Evolutionary conservation across 225 moss, liverwort and hornwort genomes (phyloP).

Genomic region (Asterella californica): DNA sequence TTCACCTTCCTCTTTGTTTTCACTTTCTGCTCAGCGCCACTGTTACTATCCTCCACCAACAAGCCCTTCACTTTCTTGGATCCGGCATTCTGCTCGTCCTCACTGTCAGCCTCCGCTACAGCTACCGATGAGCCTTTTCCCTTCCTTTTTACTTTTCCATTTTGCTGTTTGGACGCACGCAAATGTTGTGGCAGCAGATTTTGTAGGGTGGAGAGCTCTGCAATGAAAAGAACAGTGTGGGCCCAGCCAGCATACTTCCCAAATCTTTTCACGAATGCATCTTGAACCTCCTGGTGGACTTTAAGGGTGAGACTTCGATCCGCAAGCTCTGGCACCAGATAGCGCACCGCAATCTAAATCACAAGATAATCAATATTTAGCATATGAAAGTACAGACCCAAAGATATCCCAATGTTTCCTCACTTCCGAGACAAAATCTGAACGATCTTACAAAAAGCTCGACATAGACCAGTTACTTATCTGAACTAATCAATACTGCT

Average conservation of each 20-base stretch:
- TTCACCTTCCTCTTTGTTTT: conserved; percentile 9
- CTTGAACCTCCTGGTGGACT: conserved; percentile 83
- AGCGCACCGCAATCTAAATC: conserved; percentile 78
- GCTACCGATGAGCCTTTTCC: background rate
- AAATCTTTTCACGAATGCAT: conserved; percentile 79
- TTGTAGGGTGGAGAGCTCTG: conserved; percentile 92
- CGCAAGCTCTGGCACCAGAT: conserved; percentile 84
- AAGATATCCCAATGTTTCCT: background rate
- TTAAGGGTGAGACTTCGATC: conserved; percentile 73
- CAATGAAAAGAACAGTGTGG: conserved; percentile 91
- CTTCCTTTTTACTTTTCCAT: conserved; percentile 28
- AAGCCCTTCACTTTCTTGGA: conserved; percentile 3
- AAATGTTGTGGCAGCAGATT: conserved; percentile 67
- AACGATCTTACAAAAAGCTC: background rate
- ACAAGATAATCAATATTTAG: background rate
- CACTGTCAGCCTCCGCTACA: background rate
- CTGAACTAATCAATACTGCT: background rate
- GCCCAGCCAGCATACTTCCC: conserved; percentile 99
- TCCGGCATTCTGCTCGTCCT: background rate
- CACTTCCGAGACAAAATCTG: background rate
- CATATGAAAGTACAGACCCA: background rate
- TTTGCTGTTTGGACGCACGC: conserved; percentile 25
- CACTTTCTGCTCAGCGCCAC: background rate
- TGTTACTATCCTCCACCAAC: background rate
- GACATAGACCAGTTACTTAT: background rate